Percentiles rank a stretch among this genome's conserved stretches.
phyloP scores from a whole-genome alignment of 495 filamentous ascomycete species.

The Penicillium paradoxum region DNA sequence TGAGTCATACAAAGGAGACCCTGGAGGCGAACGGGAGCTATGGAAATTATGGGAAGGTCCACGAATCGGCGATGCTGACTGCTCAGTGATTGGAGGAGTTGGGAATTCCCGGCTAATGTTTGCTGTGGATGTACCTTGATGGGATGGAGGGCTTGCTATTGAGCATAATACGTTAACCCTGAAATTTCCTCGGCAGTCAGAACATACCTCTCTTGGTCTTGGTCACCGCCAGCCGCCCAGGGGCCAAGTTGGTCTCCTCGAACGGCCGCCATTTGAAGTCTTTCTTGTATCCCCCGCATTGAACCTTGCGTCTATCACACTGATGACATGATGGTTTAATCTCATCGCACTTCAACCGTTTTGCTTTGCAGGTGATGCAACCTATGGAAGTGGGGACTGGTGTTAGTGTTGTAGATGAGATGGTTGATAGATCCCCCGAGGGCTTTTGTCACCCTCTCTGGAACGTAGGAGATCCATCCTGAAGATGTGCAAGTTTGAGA shows the following conservation, averaged over 20 bases:
- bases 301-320: constrained; percentile 64
- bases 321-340: constrained; percentile 71
- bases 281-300: constrained; percentile 76
- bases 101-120: constrained; percentile 9
- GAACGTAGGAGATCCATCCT: too few species aligned
- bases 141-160: not conserved
- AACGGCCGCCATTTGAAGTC: constrained; percentile 82
- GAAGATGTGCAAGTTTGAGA: not conserved
- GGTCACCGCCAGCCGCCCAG: constrained; percentile 33
- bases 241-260: constrained; percentile 59
- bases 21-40: constrained; percentile 13
- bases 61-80: constrained; percentile 10
- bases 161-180: not conserved
- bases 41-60: not conserved
- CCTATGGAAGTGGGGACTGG: constrained; percentile 44
- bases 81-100: constrained; percentile 17
- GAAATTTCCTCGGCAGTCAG: not conserved
- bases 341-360: constrained; percentile 78
- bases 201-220: constrained; percentile 49
- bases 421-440: too few species aligned
- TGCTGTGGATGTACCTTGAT: not conserved
- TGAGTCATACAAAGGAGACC: constrained; percentile 15
- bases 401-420: constrained; percentile 32
- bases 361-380: constrained; percentile 77
- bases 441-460: too few species aligned